These are phyloP conservation scores for Nasturtium officinale DNA, from an alignment of 345 rosid species.

Conservation along the genomic window DNA sequence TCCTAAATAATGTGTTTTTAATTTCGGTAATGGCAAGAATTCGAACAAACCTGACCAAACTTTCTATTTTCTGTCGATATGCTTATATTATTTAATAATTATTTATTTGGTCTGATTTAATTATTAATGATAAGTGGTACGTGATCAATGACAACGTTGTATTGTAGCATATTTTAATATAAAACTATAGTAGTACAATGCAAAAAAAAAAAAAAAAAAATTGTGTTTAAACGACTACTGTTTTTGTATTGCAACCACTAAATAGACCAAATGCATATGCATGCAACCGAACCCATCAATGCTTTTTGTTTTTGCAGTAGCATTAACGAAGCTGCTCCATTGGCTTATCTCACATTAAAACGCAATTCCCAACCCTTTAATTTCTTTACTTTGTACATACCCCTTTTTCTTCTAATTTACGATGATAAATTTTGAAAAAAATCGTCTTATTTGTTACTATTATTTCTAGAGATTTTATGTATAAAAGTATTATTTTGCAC, in stretches of 20 bases:
- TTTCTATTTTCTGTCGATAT: slow-evolving; percentile 30
- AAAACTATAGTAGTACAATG: neutral
- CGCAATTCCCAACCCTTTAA: neutral
- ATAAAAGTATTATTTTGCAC: neutral
- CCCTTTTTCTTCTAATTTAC: neutral
- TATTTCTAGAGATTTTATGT: neutral
- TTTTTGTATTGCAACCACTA: slow-evolving; percentile 14
- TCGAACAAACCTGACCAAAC: slow-evolving; percentile 44
- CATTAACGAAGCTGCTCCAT: slow-evolving; percentile 39
- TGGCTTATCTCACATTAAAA: neutral
- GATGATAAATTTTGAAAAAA: neutral
- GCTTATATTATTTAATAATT: slow-evolving; percentile 7
- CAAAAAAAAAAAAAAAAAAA: neutral
- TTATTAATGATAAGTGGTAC: slow-evolving; percentile 31
- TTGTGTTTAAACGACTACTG: neutral
- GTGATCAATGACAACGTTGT: slow-evolving; percentile 40
- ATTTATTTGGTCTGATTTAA: slow-evolving; percentile 15
- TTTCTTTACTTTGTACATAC: neutral
- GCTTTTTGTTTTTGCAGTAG: slow-evolving; percentile 28
- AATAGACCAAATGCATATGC: slow-evolving; percentile 26
- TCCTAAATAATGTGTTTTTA: neutral
- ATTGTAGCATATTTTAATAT: slow-evolving; percentile 10
- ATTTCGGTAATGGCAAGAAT: slow-evolving; percentile 12
- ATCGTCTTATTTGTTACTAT: neutral
- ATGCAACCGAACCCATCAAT: slow-evolving; percentile 37